These are phyloP conservation scores for Globisporangium parvum DNA, from an alignment of 352 stramenopile genomes.

Conservation along the genomic window DNA sequence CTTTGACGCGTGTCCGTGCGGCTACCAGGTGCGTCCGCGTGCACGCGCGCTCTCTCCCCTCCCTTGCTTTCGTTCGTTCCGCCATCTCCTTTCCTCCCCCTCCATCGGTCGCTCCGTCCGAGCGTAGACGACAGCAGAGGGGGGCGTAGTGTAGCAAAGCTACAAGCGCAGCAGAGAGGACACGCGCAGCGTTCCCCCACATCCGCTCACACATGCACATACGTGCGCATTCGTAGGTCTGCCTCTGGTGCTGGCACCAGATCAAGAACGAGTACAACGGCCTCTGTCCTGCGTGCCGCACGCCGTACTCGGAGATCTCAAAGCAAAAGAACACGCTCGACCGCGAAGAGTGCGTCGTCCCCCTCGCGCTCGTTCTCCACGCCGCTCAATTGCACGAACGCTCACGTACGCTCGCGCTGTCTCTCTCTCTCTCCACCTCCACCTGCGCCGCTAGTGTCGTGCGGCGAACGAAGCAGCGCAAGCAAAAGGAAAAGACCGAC, in stretches of 20 bases:
- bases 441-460: conserved; percentile 45
- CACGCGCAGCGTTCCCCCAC: too few relatives aligned
- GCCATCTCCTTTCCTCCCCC: background rate
- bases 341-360: conserved; percentile 90
- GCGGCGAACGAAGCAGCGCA: conserved; percentile 72
- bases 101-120: background rate
- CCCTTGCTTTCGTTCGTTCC: background rate
- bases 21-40: conserved; percentile 85
- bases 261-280: conserved; percentile 99
- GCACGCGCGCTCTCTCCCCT: background rate
- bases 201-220: background rate
- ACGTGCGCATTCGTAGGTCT: conserved; percentile 62
- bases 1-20: conserved; percentile 98
- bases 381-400: too few relatives aligned
- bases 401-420: too few relatives aligned
- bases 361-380: too few relatives aligned
- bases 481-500: conserved; percentile 82
- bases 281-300: conserved; percentile 97
- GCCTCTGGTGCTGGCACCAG: conserved; percentile 99
- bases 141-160: too few relatives aligned
- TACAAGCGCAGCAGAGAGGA: background rate
- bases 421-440: background rate
- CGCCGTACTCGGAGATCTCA: conserved; percentile 92
- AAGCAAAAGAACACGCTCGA: conserved; percentile 91
- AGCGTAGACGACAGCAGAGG: too few relatives aligned